Conservation (phyloP, 768 basidiomycete genomes). For the Pisolithus albus region DNA sequence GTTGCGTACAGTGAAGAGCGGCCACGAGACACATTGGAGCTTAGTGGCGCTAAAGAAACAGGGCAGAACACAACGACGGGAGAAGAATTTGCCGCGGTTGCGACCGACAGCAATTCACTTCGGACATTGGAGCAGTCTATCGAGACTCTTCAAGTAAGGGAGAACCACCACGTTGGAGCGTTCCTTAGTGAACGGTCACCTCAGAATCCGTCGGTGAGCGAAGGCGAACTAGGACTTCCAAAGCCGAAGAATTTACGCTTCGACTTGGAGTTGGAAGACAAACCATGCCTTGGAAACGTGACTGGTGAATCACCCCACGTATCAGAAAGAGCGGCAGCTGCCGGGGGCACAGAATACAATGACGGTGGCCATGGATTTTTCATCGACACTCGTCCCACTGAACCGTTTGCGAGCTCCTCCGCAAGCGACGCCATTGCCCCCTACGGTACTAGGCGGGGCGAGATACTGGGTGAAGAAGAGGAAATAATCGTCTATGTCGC, state of each 20-base stretch:
- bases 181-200: too few relatives aligned
- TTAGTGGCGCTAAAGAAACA: slow-evolving; percentile 2
- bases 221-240: too few relatives aligned
- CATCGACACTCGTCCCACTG: slow-evolving; percentile 36
- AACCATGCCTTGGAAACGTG: background rate
- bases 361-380: slow-evolving; percentile 18
- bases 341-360: background rate
- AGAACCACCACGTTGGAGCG: background rate
- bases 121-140: slow-evolving; percentile 4
- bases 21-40: background rate
- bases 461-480: slow-evolving; percentile 40
- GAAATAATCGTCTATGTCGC: slow-evolving; percentile 76
- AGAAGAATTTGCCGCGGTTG: background rate
- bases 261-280: background rate
- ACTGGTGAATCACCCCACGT: background rate
- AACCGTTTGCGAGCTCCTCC: slow-evolving; percentile 1
- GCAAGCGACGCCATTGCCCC: slow-evolving; percentile 19
- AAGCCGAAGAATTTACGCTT: too few relatives aligned
- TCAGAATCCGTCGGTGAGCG: too few relatives aligned
- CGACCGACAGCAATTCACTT: slow-evolving; percentile 1
- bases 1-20: slow-evolving; percentile 28
- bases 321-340: background rate
- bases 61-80: background rate
- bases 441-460: slow-evolving; percentile 12
- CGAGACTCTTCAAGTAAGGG: slow-evolving; percentile 6